Evolutionary conservation across 108 stramenopile genomes (phyloP), one percentile per base, ranked within the genome.

Genomic region (Skeletonema marinoi): DNA sequence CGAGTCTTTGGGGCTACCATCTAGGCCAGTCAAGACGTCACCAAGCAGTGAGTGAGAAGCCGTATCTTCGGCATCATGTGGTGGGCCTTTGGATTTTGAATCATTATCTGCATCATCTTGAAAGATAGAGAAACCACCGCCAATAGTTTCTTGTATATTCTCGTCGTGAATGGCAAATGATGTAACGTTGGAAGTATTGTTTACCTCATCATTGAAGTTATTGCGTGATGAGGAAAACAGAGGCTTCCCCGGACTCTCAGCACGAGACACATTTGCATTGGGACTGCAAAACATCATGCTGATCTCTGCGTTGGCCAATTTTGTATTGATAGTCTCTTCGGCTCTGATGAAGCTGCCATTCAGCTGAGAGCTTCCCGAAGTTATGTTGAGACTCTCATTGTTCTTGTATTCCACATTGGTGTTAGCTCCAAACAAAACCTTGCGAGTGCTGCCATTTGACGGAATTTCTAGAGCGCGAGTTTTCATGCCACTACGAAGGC

Each of bases 201-300:
- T 51, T 51, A 51, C 19, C n/a, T 51, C 50, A 19, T 51, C 50
- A 51, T 51, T 17, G 50, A 51, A 51, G 19, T 51, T 51, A 21
- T 51, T 51, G 19, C 31, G 31, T 4, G 73, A 38, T 21, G 74
- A 75, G 7, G 65, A 46, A 31, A 68, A 33, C 29, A 75, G 60
- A 58, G 59, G 41, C 42, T 66, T 75, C 41, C 66, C 74, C 5
- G 61, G 77, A 32, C 58, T 56, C 13, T 79, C 82, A 3, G 68
- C 69, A 17, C 11, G 12, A 12, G 77, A 78, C 0, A 44, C 69
- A 48, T 85, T 78, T 36, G 74, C 71, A 54, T 79, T 83, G 8
- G 93, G 93, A 80, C 91, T 92, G 14, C 88, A 90, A 70, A 95
- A 95, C 93, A 95, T 95, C 90, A 95, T 92, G 51, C 90, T 91